These are phyloP conservation scores for Phalaenopsis equestris DNA, from an alignment of 106 monocot genomes.

Conservation along the genomic window DNA sequence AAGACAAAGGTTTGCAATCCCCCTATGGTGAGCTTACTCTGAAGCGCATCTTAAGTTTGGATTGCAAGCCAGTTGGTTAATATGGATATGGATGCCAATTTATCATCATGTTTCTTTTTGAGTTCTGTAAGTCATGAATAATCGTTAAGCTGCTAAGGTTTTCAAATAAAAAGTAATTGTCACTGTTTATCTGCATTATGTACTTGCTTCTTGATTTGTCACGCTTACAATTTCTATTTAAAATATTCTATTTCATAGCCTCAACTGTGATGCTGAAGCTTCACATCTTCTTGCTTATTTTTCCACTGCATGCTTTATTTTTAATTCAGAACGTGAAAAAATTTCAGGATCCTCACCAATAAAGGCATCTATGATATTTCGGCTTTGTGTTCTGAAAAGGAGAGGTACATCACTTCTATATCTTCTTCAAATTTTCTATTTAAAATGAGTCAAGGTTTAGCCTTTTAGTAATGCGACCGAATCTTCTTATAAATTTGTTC, in stretches of 20 bases:
- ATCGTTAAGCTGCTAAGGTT: neutral
- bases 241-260: neutral
- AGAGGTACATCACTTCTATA: constrained; percentile 38
- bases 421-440: neutral
- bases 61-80: no score
- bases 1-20: no score
- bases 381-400: constrained; percentile 75
- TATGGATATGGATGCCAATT: no score
- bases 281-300: neutral
- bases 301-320: constrained; percentile 6
- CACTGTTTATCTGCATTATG: neutral
- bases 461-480: neutral
- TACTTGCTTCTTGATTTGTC: neutral
- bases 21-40: no score
- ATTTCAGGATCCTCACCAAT: constrained; percentile 56
- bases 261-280: neutral
- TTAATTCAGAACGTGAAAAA: neutral
- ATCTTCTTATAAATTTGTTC: neutral
- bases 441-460: neutral
- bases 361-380: constrained; percentile 93
- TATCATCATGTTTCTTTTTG: neutral
- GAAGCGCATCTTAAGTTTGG: no score
- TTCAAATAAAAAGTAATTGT: neutral
- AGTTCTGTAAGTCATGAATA: neutral
- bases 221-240: neutral